Evolutionary conservation across 192 early-diverging fungal genomes (phyloP).

Genomic region (Gigaspora rosea): DNA sequence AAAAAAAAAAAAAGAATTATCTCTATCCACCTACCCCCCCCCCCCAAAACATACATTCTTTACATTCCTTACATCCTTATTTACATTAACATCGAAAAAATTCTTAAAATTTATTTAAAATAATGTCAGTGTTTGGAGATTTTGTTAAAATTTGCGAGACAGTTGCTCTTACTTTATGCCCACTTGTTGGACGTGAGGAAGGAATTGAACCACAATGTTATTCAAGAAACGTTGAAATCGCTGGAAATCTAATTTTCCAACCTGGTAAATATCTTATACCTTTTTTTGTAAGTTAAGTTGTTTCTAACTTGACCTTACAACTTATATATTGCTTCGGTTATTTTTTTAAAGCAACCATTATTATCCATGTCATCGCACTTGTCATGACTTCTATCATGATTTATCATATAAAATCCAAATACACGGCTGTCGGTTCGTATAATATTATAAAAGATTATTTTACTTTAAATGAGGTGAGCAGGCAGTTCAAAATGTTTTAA

Average conservation of each 20-base stretch:
- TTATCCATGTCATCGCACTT: constrained; percentile 90
- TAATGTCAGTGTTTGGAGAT: constrained; percentile 63
- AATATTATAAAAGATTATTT: neutral
- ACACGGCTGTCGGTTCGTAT: constrained; percentile 91
- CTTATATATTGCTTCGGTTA: neutral
- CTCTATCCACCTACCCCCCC: neutral
- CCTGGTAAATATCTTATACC: constrained; percentile 54
- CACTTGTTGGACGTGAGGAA: constrained; percentile 76
- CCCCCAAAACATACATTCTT: neutral
- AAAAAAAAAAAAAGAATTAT: neutral
- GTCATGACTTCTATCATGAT: constrained; percentile 99
- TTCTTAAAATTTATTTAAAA: neutral
- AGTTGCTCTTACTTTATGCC: constrained; percentile 86
- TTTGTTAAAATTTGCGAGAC: constrained; percentile 90
- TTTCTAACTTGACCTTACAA: neutral
- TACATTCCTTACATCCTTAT: neutral
- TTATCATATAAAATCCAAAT: constrained; percentile 95
- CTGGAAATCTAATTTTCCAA: constrained; percentile 87
- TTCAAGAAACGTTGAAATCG: constrained; percentile 91
- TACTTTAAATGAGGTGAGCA: neutral
- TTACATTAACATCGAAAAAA: neutral
- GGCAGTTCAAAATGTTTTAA: neutral
- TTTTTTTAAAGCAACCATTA: constrained; percentile 72
- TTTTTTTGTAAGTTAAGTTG: neutral
- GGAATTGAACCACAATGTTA: constrained; percentile 92